A percentile compares a stretch with the other conserved stretches of the same genome.
Conservation (phyloP, 164 flowering plant genomes). For the Taxillus chinensis region DNA sequence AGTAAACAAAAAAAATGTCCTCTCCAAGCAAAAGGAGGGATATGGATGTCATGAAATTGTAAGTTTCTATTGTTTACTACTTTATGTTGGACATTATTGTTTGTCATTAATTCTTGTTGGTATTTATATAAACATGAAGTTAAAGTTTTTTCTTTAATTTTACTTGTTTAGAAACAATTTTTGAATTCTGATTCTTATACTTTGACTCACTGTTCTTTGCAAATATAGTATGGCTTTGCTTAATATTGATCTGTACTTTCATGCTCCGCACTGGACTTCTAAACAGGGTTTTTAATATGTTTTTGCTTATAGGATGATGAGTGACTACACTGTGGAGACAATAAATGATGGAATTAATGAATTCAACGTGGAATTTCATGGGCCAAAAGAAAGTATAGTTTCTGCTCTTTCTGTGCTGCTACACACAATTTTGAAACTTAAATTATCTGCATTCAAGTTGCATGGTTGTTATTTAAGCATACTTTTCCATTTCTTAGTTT, state of each 20-base stretch:
- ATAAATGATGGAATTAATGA: constrained; percentile 83
- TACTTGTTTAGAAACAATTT: no score
- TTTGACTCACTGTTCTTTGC: no score
- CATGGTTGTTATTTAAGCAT: no score
- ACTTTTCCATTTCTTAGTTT: no score
- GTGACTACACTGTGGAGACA: constrained; percentile 78
- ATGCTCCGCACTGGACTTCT: not conserved
- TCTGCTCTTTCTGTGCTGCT: not conserved
- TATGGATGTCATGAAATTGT: constrained; percentile 53
- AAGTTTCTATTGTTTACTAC: constrained; percentile 13
- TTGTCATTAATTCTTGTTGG: not conserved
- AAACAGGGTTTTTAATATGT: not conserved
- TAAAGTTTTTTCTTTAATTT: no score
- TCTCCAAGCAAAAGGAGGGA: constrained; percentile 51
- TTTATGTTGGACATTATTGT: not conserved
- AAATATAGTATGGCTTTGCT: not conserved
- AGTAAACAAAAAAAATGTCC: constrained; percentile 21
- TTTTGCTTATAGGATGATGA: constrained; percentile 78
- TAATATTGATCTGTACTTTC: not conserved
- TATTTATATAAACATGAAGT: no score
- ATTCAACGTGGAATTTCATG: constrained; percentile 87
- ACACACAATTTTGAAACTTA: no score
- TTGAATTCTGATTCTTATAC: no score
- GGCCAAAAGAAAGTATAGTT: constrained; percentile 85
- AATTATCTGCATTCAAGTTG: no score